Conservation (phyloP, 2,329 filamentous ascomycete species). For the Penicillium sp. region DNA sequence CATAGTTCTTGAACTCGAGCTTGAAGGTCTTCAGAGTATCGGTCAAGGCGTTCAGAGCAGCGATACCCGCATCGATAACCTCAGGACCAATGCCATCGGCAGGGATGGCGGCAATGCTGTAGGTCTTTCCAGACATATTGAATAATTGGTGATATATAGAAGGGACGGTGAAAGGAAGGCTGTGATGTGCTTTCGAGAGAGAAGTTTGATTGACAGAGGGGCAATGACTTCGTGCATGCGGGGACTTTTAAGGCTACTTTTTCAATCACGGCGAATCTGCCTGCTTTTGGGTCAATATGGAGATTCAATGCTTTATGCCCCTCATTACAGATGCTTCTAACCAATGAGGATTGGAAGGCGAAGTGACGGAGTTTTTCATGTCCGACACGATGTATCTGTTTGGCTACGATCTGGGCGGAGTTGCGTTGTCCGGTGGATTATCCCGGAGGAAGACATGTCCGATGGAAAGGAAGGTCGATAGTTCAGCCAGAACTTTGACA, state of each 20-base stretch:
- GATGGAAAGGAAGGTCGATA: not conserved
- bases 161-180: not conserved
- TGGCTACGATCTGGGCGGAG: not conserved
- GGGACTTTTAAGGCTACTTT: constrained; percentile 10
- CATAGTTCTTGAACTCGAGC: constrained; percentile 65
- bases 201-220: constrained; percentile 4
- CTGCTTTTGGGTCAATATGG: constrained; percentile 8
- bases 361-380: constrained; percentile 10
- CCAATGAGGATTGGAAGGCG: constrained; percentile 5
- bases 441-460: constrained; percentile 24
- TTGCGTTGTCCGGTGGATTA: not conserved
- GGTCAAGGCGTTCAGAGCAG: constrained; percentile 57
- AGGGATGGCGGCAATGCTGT: constrained; percentile 66
- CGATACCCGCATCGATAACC: constrained; percentile 66
- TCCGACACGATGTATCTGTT: not conserved
- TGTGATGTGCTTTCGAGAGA: not conserved
- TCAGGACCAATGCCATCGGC: constrained; percentile 73
- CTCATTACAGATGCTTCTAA: constrained; percentile 8
- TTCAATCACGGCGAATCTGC: not conserved
- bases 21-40: constrained; percentile 59
- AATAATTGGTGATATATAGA: not conserved
- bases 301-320: constrained; percentile 1
- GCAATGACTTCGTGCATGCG: constrained; percentile 12
- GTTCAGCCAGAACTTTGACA: not conserved
- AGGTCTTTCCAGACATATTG: constrained; percentile 34